A percentile compares a stretch with the other conserved stretches of the same genome.
Conservation (phyloP, 805 yeast species). For the Starmera dryadoides region DNA sequence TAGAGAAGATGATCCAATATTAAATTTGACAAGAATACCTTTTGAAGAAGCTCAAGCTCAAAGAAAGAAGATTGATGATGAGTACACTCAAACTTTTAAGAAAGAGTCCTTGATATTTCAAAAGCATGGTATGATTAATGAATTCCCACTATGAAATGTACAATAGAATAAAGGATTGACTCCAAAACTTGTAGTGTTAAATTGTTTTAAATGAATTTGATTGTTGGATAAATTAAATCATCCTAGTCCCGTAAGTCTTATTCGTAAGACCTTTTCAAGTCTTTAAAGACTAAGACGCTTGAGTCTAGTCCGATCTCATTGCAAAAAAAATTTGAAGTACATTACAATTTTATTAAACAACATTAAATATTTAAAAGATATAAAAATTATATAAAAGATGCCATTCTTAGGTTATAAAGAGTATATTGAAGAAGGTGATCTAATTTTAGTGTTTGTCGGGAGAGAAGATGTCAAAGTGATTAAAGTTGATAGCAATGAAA, state of each 20-base stretch:
- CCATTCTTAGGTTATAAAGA: slow-evolving; percentile 52
- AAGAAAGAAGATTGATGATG: slow-evolving; percentile 22
- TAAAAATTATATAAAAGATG: slow-evolving; percentile 21
- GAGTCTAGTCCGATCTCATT: too few species aligned
- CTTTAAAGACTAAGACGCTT: too few species aligned
- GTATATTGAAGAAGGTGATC: slow-evolving; percentile 74
- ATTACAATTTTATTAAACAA: too few species aligned
- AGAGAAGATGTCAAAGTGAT: slow-evolving; percentile 76
- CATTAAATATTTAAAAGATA: background rate
- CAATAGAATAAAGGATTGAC: slow-evolving; percentile 1
- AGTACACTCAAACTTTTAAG: slow-evolving; percentile 33
- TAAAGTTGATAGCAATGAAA: slow-evolving; percentile 47
- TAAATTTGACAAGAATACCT: slow-evolving; percentile 46
- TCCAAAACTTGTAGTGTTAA: background rate
- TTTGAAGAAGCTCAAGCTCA: slow-evolving; percentile 54
- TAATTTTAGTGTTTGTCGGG: slow-evolving; percentile 81
- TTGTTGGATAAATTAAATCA: background rate
- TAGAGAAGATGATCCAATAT: slow-evolving; percentile 65
- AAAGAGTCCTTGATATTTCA: slow-evolving; percentile 41
- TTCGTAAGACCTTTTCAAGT: too few species aligned
- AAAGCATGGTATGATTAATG: slow-evolving; percentile 49
- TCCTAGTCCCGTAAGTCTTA: too few species aligned
- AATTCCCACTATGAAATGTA: slow-evolving; percentile 35
- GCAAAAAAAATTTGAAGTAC: too few species aligned
- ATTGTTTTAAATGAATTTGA: background rate